Evolutionary conservation across 306 rosid genomes (phyloP), one percentile per base, ranked within the genome.

Genomic region (Acacia melanoxylon): DNA sequence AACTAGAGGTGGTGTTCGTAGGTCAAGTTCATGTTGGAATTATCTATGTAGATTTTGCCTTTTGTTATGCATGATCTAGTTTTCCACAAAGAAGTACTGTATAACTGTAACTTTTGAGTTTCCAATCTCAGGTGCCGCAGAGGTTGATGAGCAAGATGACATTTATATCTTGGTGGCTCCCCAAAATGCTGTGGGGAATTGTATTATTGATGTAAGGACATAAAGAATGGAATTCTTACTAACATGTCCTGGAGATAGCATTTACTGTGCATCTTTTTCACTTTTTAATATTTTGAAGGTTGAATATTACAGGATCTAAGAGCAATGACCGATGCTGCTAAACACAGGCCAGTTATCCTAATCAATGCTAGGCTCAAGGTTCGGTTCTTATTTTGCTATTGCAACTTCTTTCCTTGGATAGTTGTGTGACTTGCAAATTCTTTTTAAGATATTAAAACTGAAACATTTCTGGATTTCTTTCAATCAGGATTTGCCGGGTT

Each of bases 151-250:
- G 79, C 87, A 86, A 83, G 99, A 93, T 85, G 97, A 95, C 92
- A 75, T 95, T 83, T 95, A 89, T 85, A 87, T 95, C 86, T 82
- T 95, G 79, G 96, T 95, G 74, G 98, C 99, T 77, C 99, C 99
- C 82, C 99, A 95, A 85, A 95, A 95, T 85, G 99, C 99, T 76
- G 96, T 95, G 3, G 99, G 99, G 80, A 95, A 95, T 81, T 95
- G 98, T 86, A 93, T 95, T 59, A 93, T 95, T 72, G 97, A 93
- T 61, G 99, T 95, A 90, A 86, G 97, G 51, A 20, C 75, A 75
- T 65, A 31, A 67, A 61, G 40, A 72, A 80, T 66, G 63, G 72
- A 79, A 74, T 78, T 63, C 78, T 81, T 31, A 29, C 51, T 48
- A 33, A 77, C 63, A 66, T 35, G 59, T 86, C 40, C 78, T 76